A percentile compares a stretch with the other conserved stretches of the same genome.
Conservation (phyloP, 169 alveolate species). For the Plasmodium gonderi region DNA sequence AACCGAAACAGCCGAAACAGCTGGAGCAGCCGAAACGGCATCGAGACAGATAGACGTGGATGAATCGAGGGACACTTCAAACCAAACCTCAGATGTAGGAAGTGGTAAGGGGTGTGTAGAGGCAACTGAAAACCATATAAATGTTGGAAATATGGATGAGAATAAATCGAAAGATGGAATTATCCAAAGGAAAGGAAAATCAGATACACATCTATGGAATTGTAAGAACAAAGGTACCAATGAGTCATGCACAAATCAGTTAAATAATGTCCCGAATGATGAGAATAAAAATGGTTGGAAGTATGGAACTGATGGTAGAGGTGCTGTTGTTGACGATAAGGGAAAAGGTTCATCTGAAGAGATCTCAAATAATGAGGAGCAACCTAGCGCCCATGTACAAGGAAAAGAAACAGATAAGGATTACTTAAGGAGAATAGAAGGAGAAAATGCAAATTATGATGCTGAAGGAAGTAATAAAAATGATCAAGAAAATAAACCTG, state of each 20-base stretch:
- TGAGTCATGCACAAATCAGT: background rate
- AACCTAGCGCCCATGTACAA: background rate
- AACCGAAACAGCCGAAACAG: too few relatives aligned
- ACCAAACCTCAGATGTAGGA: too few relatives aligned
- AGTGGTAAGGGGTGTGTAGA: background rate
- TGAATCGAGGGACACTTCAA: too few relatives aligned
- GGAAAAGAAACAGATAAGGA: background rate
- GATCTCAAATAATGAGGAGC: background rate
- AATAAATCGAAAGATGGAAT: background rate
- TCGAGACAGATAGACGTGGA: too few relatives aligned
- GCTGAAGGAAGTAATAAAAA: background rate
- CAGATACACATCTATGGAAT: background rate
- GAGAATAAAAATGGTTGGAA: background rate
- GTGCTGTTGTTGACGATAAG: background rate
- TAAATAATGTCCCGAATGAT: background rate
- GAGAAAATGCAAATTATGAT: too few relatives aligned
- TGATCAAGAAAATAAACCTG: background rate
- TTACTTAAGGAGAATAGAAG: background rate
- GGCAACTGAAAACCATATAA: background rate
- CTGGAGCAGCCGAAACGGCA: too few relatives aligned
- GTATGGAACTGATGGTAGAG: too few relatives aligned
- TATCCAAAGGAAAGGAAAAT: background rate
- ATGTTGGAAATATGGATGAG: background rate
- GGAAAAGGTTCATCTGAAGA: background rate
- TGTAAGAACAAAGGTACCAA: background rate